Evolutionary conservation across 805 yeast genomes (phyloP), one percentile per base, ranked within the genome.

Genomic region (Clavispora santaluciae): DNA sequence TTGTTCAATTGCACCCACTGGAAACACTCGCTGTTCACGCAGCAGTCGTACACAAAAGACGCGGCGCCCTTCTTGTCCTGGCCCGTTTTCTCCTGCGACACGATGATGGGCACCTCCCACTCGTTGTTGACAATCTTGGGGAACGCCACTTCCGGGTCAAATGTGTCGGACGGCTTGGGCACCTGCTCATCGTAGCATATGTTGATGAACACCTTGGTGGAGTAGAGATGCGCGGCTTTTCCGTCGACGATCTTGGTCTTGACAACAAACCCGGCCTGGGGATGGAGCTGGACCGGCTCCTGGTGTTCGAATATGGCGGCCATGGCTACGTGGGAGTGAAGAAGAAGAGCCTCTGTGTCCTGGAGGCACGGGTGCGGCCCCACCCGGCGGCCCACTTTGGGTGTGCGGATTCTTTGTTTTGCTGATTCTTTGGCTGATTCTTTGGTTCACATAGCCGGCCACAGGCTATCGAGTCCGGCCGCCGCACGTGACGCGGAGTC

Each of bases 51-150:
- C 1, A 86, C 89, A 33, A 73, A 63, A 33, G 89, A 78, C 12
- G 66, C 59, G 3, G 64, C 60, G 1, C 95, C 95, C 51, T 78
- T 78, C 55, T 89, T 89, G 58, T 90, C 96, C 11, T 45, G 56
- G 34, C 75, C 83, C 10, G 81, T 55, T 41, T 72, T 57, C 36
- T 74, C 76, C 0, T 73, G 68, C 0, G 91, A 79, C 0, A 86
- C 78, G 1, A 85, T 73, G 2, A 90, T 78, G 1, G 96, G 96
- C 2, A 88, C 82, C 44, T 84, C 89, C 95, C 96, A 89, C 53
- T 83, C 71, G 53, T 81, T 81, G 26, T 77, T 78, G 61, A 81
- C 76, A 17, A 84, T 81, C 38, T 78, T 59, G 1, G 83, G 80
- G 51, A 80, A 80, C 2, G 86, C 78, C 2, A 66, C 59, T 28